phyloP scores from a whole-genome alignment of 768 basidiomycete species.

The Suillus clintonianus region DNA sequence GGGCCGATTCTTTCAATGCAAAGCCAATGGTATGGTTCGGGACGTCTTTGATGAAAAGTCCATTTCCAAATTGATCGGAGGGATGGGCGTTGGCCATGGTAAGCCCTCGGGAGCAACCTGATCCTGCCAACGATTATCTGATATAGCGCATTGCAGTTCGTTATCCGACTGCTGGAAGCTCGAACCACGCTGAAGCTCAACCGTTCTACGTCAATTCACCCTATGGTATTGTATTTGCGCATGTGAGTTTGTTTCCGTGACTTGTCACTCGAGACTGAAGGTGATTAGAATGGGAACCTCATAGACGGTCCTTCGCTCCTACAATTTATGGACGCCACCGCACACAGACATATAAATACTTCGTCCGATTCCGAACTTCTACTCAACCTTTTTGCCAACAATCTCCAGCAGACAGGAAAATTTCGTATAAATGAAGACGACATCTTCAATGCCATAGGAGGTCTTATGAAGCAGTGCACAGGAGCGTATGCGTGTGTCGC shows the following conservation, averaged over 20 bases:
- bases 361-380: slow-evolving; percentile 97
- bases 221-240: slow-evolving; percentile 97
- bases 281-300: slow-evolving; percentile 89
- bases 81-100: slow-evolving; percentile 99
- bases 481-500: slow-evolving; percentile 97
- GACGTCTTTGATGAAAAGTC: slow-evolving; percentile 89
- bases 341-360: slow-evolving; percentile 98
- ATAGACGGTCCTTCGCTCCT: slow-evolving; percentile 90
- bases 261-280: slow-evolving; percentile 1
- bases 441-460: slow-evolving; percentile 91
- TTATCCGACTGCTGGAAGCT: slow-evolving; percentile 97
- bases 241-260: slow-evolving; percentile 55
- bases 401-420: slow-evolving; percentile 97
- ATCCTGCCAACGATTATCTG: slow-evolving; percentile 23
- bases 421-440: slow-evolving; percentile 99
- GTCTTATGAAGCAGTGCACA: slow-evolving; percentile 83
- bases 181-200: slow-evolving; percentile 95
- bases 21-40: slow-evolving; percentile 98
- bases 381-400: slow-evolving; percentile 96
- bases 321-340: slow-evolving; percentile 92
- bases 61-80: slow-evolving; percentile 77
- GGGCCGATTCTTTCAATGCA: slow-evolving; percentile 96
- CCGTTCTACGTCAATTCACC: slow-evolving; percentile 99
- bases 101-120: neutral
- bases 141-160: slow-evolving; percentile 58